Evolutionary conservation across 192 early-diverging fungal genomes (phyloP).

Genomic region (Diversispora epigaea): DNA sequence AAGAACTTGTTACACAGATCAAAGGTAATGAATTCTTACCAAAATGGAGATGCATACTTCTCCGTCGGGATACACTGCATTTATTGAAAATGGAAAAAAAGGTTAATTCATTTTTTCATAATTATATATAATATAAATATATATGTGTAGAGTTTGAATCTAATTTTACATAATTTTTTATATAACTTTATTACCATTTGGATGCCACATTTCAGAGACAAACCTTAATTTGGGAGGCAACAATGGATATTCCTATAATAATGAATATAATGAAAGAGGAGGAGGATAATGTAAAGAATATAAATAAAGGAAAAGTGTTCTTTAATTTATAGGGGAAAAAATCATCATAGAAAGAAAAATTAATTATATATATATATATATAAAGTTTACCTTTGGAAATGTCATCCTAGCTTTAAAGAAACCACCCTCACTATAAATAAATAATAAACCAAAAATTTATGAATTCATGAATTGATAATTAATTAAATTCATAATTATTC

Average conservation of each 20-base stretch:
- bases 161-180: neutral
- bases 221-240: conserved; percentile 91
- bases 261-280: conserved; percentile 21
- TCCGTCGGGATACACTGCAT: conserved; percentile 79
- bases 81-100: neutral
- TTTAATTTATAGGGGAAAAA: too few relatives aligned
- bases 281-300: neutral
- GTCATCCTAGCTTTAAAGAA: conserved; percentile 83
- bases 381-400: conserved; percentile 56
- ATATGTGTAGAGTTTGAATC: neutral
- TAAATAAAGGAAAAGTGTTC: neutral
- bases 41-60: conserved; percentile 97
- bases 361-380: neutral
- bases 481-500: neutral
- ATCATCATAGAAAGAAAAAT: neutral
- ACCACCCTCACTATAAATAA: conserved; percentile 84
- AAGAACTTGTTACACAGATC: too few relatives aligned
- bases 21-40: conserved; percentile 50
- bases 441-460: conserved; percentile 18
- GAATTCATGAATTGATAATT: neutral
- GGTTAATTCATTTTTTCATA: neutral
- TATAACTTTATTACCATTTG: conserved; percentile 61
- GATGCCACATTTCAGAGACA: conserved; percentile 87
- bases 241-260: conserved; percentile 69
- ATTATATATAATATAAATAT: conserved; percentile 1